Evolutionary conservation across 2,329 filamentous ascomycete species (phyloP), one percentile per base, ranked within the genome.

Genomic region (Botrytis deweyae): DNA sequence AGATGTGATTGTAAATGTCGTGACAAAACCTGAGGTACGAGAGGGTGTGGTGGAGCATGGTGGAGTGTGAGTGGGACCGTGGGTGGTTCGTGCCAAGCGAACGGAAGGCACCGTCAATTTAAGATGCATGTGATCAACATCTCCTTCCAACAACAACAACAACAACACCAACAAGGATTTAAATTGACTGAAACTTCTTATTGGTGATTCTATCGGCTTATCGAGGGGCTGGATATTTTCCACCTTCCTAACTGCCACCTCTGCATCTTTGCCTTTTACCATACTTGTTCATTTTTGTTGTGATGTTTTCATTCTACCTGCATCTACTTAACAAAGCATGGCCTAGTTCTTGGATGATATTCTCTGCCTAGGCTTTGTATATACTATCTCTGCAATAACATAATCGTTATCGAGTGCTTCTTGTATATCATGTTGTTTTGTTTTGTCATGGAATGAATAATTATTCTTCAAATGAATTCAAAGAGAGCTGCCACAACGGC

Each of bases 231-330:
- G 14, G 22, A 36, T 20, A 22, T 36, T 22, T 46, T 66, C 44
- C 29, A 38, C 64, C 64, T 66, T 66, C 64, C 64, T 66, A 49
- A 66, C 46, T 66, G 44, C 10, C 44, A 10, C n/a, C 58, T 64
- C 40, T 64, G 14, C 61, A n/a, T 40, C 16, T 42, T 64, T 42
- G 8, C 38, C 1, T 29, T 2, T 20, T 29, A 38, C 38, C 25
- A 22, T 36, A 44, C 25, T 46, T 49, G 29, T 44, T 20, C n/a
- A n/a, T 42, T 29, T 46, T 20, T n/a, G n/a, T 44, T 16, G 62
- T 42, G 40, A 42, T 42, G 4, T n/a, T 22, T 7, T 18, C 25
- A 22, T 29, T 44, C 16, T 12, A 29, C 62, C n/a, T 58, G 14
- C 52, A 29, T n/a, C 14, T 58, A 18, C n/a, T 63, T n/a, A 12